Evolutionary conservation across 495 filamentous ascomycete genomes (phyloP).

Genomic region (Penicillium silybi): DNA sequence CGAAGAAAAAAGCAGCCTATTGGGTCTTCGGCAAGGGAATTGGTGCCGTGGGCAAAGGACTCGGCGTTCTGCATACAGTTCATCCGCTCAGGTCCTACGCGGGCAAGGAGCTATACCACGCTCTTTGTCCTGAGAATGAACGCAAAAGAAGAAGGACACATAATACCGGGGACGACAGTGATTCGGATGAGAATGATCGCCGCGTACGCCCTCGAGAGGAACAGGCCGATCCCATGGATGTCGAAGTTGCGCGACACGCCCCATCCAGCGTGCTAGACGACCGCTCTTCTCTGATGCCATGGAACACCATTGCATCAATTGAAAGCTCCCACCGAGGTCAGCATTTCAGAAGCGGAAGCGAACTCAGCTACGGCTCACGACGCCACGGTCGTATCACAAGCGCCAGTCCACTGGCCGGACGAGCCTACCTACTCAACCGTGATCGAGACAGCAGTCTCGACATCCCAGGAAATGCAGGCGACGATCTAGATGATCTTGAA

Average conservation of each 20-base stretch:
- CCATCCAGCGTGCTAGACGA: slow-evolving; percentile 54
- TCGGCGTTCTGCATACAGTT: slow-evolving; percentile 33
- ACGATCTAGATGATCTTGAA: slow-evolving; percentile 40
- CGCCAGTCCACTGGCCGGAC: slow-evolving; percentile 58
- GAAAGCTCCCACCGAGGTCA: slow-evolving; percentile 51
- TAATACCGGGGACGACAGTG: slow-evolving; percentile 31
- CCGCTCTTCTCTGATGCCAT: slow-evolving; percentile 60
- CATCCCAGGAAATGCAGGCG: slow-evolving; percentile 28
- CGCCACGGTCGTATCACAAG: slow-evolving; percentile 50
- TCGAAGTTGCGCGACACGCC: slow-evolving; percentile 61
- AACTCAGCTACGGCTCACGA: slow-evolving; percentile 36
- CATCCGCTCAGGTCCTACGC: slow-evolving; percentile 53
- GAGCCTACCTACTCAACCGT: slow-evolving; percentile 40
- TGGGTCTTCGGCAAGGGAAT: slow-evolving; percentile 53
- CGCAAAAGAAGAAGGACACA: slow-evolving; percentile 39
- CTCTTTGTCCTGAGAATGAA: slow-evolving; percentile 32
- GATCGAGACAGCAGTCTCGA: slow-evolving; percentile 34
- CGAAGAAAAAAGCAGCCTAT: slow-evolving; percentile 54
- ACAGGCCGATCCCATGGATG: slow-evolving; percentile 39
- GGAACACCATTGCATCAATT: slow-evolving; percentile 62
- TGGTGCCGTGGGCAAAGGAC: slow-evolving; percentile 51
- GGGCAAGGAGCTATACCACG: slow-evolving; percentile 48
- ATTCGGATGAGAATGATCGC: slow-evolving; percentile 31
- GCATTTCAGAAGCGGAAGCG: slow-evolving; percentile 50
- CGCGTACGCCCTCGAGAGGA: slow-evolving; percentile 41